These are phyloP conservation scores for Uronychia setigera DNA, from an alignment of 73 alveolate genomes.

Conservation along the genomic window DNA sequence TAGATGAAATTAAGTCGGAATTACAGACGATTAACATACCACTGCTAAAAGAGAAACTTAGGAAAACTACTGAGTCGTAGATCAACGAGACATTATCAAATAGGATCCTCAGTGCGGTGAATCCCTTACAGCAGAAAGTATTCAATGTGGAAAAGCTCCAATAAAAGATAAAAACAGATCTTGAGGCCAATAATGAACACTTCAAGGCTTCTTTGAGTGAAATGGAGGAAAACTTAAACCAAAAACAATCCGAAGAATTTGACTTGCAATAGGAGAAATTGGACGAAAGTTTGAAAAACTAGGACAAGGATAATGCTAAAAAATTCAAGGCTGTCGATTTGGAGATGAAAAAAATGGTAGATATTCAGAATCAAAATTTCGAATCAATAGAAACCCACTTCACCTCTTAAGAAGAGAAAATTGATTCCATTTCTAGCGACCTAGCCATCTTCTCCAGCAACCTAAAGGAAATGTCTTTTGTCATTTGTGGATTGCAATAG, in stretches of 20 bases:
- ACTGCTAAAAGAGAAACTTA: neutral
- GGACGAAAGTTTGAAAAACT: too few species aligned
- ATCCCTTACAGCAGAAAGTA: neutral
- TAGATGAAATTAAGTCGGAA: neutral
- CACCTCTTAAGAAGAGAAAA: neutral
- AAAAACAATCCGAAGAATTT: too few species aligned
- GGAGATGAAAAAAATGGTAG: too few species aligned
- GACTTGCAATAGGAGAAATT: too few species aligned
- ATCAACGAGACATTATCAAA: neutral
- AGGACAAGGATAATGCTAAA: too few species aligned
- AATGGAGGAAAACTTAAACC: too few species aligned
- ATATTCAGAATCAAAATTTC: too few species aligned
- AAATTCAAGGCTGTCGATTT: too few species aligned
- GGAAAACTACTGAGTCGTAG: neutral
- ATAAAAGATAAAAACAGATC: neutral
- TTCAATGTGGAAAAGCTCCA: neutral
- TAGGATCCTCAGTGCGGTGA: neutral
- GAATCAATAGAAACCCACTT: neutral
- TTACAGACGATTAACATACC: neutral
- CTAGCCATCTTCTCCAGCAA: neutral
- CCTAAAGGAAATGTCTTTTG: neutral
- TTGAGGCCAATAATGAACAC: neutral
- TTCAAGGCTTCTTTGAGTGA: neutral
- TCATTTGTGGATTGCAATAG: neutral
- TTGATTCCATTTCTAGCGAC: neutral